Conservation (phyloP, 2,329 filamentous ascomycete genomes). For the Botrytis elliptica region DNA sequence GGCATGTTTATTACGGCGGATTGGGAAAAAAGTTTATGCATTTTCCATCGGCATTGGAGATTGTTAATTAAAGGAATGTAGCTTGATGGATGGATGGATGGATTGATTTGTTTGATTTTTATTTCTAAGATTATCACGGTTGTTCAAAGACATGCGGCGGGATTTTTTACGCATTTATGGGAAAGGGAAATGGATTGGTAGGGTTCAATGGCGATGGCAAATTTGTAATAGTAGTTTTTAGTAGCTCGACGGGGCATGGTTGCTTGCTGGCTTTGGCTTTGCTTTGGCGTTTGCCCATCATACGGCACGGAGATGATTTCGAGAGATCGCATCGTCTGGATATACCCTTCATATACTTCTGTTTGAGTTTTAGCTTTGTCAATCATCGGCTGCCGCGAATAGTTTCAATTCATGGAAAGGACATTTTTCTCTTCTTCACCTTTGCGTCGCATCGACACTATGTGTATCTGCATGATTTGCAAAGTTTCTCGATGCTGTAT, state of each 20-base stretch:
- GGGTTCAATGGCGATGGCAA: conserved; percentile 1
- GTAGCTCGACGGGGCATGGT: conserved; percentile 3
- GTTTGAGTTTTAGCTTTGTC: conserved; percentile 3
- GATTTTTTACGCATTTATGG: conserved; percentile 10
- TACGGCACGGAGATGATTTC: conserved; percentile 4
- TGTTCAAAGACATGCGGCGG: conserved; percentile 5
- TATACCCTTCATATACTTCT: conserved; percentile 21
- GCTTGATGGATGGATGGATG: neutral
- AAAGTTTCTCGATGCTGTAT: neutral
- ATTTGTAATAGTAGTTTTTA: conserved; percentile 25
- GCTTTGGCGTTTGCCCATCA: conserved; percentile 15
- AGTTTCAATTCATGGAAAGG: neutral
- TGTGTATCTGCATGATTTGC: neutral
- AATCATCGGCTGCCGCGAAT: neutral
- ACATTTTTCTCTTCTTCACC: neutral
- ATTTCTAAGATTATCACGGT: conserved; percentile 8
- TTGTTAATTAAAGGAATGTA: conserved; percentile 16
- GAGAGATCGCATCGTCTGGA: conserved; percentile 17
- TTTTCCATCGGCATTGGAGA: conserved; percentile 16
- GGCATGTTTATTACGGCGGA: conserved; percentile 4
- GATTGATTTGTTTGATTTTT: conserved; percentile 10
- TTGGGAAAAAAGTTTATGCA: conserved; percentile 21
- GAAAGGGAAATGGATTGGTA: conserved; percentile 11
- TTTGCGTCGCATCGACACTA: too few relatives aligned
- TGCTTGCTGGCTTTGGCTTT: conserved; percentile 11